Base-by-base conservation (phyloP, 2,329 filamentous ascomycete genomes). In the Aspergillus brunneoviolaceus region DNA sequence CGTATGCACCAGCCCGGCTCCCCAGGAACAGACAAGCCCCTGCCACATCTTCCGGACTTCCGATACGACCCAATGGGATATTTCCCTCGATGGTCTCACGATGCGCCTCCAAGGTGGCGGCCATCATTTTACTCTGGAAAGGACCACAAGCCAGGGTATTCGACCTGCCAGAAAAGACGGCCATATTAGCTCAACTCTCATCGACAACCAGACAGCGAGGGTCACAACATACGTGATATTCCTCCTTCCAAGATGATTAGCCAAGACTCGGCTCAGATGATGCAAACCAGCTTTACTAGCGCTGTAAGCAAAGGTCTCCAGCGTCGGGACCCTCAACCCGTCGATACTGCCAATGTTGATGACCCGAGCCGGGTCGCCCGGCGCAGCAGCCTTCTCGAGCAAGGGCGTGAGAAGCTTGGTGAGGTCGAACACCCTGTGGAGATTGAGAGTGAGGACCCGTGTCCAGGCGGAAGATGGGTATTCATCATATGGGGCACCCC, bases 101-200 rank as follows among this genome's bases (percentile, higher is more conserved):
- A 57, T 78, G 83, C 57, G 80, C 77, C 33, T 81, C 71, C 50
- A 86, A 72, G 0, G 82, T 83, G 33, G 80, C 82, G n/a, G 76
- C 78, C 63, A 83, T 84, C 82, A 84, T 84, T 51, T 82, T 81
- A 31, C 79, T 81, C 49, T 82, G 76, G 64, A 84, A 84, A 59
- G 89, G 88, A 3, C 89, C 89, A 62, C 88, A 91, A 5, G 89
- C 89, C 58, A 92, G 76, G 3, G 86, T 85, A 70, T 92, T 92
- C 63, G 81, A 83, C 27, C 78, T 80, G 56, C 31, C 76, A 51
- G 19, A 47, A n/a, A 39, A 21, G 39, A 19, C 16, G 9, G 9
- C n/a, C 49, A 49, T 10, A 14, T 59, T 51, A 60, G 58, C 21
- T 45, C 23, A 51, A 42, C 16, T 12, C 47, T 25, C 27, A 39